Conservation (phyloP, 441 rosid species). For the Pelargonium australe region DNA sequence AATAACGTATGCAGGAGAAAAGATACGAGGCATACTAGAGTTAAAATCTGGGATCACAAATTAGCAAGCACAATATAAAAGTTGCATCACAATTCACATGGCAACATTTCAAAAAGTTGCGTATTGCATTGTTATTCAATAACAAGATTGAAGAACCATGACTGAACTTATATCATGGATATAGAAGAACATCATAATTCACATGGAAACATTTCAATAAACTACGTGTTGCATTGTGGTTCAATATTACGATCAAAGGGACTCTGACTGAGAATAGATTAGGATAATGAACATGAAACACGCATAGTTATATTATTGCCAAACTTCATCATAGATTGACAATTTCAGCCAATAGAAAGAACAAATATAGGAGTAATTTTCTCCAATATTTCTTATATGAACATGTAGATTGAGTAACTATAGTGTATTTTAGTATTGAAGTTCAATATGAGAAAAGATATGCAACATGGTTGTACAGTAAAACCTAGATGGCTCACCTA, state of each 20-base stretch:
- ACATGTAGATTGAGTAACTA: background rate
- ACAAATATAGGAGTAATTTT: background rate
- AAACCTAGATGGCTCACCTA: background rate
- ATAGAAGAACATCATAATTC: no score
- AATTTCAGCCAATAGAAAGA: background rate
- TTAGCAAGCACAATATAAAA: background rate
- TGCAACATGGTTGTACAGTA: background rate
- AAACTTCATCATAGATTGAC: background rate
- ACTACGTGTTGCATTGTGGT: no score
- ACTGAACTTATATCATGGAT: background rate
- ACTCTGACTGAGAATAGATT: background rate
- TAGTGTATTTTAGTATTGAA: background rate
- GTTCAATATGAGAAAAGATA: background rate
- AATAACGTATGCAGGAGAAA: background rate
- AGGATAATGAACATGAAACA: background rate
- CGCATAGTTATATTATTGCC: background rate
- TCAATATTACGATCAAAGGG: background rate
- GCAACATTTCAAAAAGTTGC: background rate
- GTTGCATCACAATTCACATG: background rate
- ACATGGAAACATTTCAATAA: background rate
- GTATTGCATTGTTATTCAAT: background rate
- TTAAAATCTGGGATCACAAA: background rate
- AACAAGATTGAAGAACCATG: background rate
- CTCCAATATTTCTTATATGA: background rate
- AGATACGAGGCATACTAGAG: background rate